Evolutionary conservation across 805 yeast species (phyloP), one percentile per base, ranked within the genome.

Genomic region (Kluyveromyces wickerhamii): DNA sequence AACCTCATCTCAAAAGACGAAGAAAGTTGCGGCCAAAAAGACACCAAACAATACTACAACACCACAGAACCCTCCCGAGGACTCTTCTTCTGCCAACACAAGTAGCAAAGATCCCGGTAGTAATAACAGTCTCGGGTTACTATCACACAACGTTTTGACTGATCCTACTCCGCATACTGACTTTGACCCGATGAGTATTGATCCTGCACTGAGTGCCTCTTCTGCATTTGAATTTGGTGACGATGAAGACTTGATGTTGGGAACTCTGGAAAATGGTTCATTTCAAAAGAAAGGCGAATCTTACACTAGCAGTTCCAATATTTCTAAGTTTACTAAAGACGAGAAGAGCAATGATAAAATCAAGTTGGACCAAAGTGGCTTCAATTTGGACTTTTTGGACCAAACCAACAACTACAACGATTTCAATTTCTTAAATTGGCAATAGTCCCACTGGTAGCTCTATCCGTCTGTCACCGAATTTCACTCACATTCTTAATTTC

Each of bases 361-460:
- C n/a, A 34, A 27, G 22, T 4, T 16, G 6, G 23, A 15, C 16
- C 39, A 38, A 19, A 28, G 29, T 16, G 45, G 37, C 15, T 47
- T 42, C 34, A 41, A 47, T 24, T 29, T 50, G 18, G 49, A 48
- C 30, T 36, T 51, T 7, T 29, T 48, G 21, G 52, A 47, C 12
- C 37, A 37, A 5, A 41, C 39, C 15, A 29, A 36, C 9, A 42
- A 41, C 26, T 49, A 49, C 27, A 39, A 38, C 14, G 53, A 51
- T 25, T 44, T 53, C 39, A 47, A 49, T 31, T 45, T 50, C 20
- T 36, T 53, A 40, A 43, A 47, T 22, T 52, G 57, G 55, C 50
- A 48, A 27, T 47, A 39, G 32, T 21, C 11, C 23, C 23, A 21
- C n/a, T n/a, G n/a, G n/a, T n/a, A n/a, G n/a, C n/a, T n/a, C n/a